Evolutionary conservation across 2,329 filamentous ascomycete species (phyloP).

Genomic region (Paraconiothyrium brasiliense): DNA sequence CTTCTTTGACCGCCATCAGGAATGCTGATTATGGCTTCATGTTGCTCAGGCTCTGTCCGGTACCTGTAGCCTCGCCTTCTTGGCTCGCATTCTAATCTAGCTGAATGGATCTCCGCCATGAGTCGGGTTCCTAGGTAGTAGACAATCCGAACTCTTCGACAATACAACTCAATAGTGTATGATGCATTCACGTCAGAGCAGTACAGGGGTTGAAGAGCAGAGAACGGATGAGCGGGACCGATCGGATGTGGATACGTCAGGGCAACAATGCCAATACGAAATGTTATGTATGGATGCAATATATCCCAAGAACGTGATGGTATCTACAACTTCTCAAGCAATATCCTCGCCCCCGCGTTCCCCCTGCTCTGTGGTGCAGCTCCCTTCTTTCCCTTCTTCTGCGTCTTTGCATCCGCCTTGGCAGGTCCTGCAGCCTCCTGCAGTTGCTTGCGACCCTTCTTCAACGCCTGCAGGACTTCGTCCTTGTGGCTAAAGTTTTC

Average conservation of each 20-base stretch:
- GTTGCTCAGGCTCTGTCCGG: background rate
- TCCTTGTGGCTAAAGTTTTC: conserved; percentile 71
- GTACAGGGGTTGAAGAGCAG: background rate
- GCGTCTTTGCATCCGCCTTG: conserved; percentile 28
- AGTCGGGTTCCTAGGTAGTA: too few species aligned
- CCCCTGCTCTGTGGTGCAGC: conserved; percentile 52
- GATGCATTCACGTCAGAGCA: background rate
- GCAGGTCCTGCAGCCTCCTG: conserved; percentile 68
- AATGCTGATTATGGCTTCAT: background rate
- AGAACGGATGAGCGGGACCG: background rate
- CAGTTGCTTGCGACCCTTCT: conserved; percentile 76
- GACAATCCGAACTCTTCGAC: too few species aligned
- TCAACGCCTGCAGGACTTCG: conserved; percentile 74
- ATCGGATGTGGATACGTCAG: background rate
- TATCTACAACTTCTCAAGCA: conserved; percentile 53
- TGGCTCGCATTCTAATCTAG: too few species aligned
- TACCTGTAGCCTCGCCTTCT: background rate
- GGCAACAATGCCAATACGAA: background rate
- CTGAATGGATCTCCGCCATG: too few species aligned
- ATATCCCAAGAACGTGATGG: background rate
- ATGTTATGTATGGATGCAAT: background rate
- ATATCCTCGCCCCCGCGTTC: conserved; percentile 58
- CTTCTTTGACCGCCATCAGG: background rate
- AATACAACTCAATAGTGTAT: too few species aligned
- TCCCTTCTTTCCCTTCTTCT: conserved; percentile 43